These are phyloP conservation scores for Trichoderma orchidacearum DNA, from an alignment of 495 filamentous ascomycete genomes.

Conservation along the genomic window DNA sequence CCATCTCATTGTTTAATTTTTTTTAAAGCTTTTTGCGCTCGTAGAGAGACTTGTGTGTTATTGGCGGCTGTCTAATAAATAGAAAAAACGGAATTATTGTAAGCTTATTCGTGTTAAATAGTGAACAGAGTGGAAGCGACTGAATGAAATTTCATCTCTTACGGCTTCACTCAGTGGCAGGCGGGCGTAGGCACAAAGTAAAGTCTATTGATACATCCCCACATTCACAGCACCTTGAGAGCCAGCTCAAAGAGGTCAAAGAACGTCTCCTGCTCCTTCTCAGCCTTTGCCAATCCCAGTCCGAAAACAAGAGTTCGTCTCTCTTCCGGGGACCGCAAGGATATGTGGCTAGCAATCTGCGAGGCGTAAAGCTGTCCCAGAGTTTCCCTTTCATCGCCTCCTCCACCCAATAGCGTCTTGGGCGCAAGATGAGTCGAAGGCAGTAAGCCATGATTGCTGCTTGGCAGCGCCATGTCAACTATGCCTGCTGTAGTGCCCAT, in stretches of 20 bases:
- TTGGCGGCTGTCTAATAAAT: no score
- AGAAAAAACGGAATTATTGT: no score
- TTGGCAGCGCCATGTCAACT: constrained; percentile 39
- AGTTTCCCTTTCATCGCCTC: constrained; percentile 63
- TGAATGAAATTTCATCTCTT: no score
- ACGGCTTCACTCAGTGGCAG: no score
- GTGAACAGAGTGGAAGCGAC: no score
- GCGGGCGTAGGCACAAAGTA: no score
- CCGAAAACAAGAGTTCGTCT: constrained; percentile 69
- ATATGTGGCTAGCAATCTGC: constrained; percentile 71
- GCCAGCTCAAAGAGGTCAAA: constrained; percentile 74
- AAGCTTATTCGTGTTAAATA: no score
- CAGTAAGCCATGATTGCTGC: constrained; percentile 42
- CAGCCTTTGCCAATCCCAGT: constrained; percentile 55
- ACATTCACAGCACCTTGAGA: constrained; percentile 43
- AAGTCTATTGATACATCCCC: no score
- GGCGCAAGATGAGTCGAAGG: constrained; percentile 73
- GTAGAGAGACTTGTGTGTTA: no score
- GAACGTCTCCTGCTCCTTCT: constrained; percentile 56
- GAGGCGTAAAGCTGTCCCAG: constrained; percentile 77
- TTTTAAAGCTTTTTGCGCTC: no score
- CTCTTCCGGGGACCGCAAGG: constrained; percentile 59
- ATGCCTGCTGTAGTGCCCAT: constrained; percentile 47
- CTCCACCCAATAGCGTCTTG: constrained; percentile 77
- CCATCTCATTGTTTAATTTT: no score